Evolutionary conservation across 305 asterid species (phyloP).

Genomic region (Lippia alba): DNA sequence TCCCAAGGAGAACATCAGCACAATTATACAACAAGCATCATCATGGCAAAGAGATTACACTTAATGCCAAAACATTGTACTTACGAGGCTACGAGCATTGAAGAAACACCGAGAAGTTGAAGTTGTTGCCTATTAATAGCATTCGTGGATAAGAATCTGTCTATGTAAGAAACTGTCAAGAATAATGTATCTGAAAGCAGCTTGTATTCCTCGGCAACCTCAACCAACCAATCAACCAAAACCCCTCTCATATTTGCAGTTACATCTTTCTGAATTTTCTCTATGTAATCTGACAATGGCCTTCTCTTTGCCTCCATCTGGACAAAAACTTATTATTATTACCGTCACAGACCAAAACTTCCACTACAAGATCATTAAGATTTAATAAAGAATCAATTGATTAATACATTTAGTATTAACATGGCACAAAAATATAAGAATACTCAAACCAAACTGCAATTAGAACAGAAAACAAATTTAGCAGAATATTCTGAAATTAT

Average conservation of each 20-base stretch:
- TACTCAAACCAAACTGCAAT: too few relatives aligned
- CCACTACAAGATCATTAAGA: neutral
- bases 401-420: too few relatives aligned
- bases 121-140: conserved; percentile 61
- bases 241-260: conserved; percentile 81
- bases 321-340: neutral
- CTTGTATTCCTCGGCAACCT: conserved; percentile 88
- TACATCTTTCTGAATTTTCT: conserved; percentile 73
- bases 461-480: too few relatives aligned
- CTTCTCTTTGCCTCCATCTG: conserved; percentile 73
- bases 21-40: neutral
- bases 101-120: conserved; percentile 95
- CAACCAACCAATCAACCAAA: conserved; percentile 90
- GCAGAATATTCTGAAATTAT: too few relatives aligned
- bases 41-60: neutral
- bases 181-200: conserved; percentile 78
- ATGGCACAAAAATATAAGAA: too few relatives aligned
- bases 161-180: conserved; percentile 66
- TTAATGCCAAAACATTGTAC: conserved; percentile 18
- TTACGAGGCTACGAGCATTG: conserved; percentile 95
- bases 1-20: conserved; percentile 49
- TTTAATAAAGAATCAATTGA: neutral
- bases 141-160: conserved; percentile 64
- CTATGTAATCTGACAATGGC: conserved; percentile 71
- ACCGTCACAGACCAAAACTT: neutral